Base-by-base conservation (phyloP, 2,329 filamentous ascomycete genomes). In the Pezicula radicicola region DNA sequence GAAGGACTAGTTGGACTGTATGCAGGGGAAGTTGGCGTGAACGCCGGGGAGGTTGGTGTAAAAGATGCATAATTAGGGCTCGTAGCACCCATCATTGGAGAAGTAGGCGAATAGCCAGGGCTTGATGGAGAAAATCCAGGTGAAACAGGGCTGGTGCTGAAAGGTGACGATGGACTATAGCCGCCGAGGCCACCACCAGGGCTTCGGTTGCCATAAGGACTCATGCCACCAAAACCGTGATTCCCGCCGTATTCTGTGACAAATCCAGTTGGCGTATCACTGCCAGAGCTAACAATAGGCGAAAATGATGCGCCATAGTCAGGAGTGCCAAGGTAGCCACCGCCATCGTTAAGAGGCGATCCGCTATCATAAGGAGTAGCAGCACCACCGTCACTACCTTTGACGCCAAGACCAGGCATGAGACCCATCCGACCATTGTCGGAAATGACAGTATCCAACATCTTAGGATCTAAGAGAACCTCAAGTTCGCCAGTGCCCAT, bases 401-500 rank as follows among this genome's bases (percentile, higher is more conserved):
- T 92, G 60, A 86, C 79, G 13, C 87, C 85, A 71, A 93, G 86
- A 48, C 87, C 88, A 50, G 87, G 84, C 81, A 91, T 90, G 45
- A 92, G 81, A 63, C 87, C 89, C 75, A 87, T 90, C 68, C 89
- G 85, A 41, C 89, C 89, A 70, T 96, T 96, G 72, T 96, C 92
- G 46, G 90, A 91, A 53, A 96, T 91, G 65, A 96, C 91, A 16
- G 92, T 96, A 70, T 95, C 90, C 41, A 97, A 83, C 90, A 99
- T 96, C 72, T 89, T 89, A 59, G 91, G 91, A 68, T 99, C 95
- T 60, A 99, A 80, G 61, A 92, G 85, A 49, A 97, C 85, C 59
- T 99, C 91, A 64, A 99, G 93, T 71, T 96, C 91, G 58, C 94
- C 94, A 52, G 95, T 99, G 56, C 94, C 94, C 80, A 96, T 93